Base-by-base conservation (phyloP, 2,329 filamentous ascomycete genomes). In the Xylariaceae sp. region DNA sequence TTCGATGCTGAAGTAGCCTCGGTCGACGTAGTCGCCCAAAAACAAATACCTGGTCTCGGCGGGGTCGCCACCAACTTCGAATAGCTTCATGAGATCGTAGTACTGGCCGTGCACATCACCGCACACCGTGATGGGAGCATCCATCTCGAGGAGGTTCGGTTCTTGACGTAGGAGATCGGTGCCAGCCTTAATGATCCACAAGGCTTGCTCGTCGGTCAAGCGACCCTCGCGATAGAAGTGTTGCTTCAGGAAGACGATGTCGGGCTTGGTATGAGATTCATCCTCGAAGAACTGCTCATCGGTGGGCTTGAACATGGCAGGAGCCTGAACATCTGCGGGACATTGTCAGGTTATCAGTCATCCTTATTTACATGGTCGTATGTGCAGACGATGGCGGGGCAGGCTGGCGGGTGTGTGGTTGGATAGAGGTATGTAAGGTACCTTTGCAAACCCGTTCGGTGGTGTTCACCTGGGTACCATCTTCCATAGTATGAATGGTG, bases 81-180 rank as follows among this genome's bases (percentile, higher is more conserved):
- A 99, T 29, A 99, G 84, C 82, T 99, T 99, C 95, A 99, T 99
- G 73, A 99, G 79, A 76, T 99, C 95, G 76, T 96, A 99, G 80
- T 98, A 99, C 79, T 99, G 95, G 66, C 95, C 95, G 76, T 99
- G 95, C 52, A 99, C 93, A 72, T 99, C 95, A 73, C 95, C 95
- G 71, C 95, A 99, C 47, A 99, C 95, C 8, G 95, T 99, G 73
- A 99, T 99, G 60, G 95, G 95, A 36, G 95, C 95, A 76, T 99
- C 95, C 95, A 99, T 99, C 82, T 99, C 95, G 66, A 99, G 83
- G 64, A 99, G 82, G 76, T 98, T 99, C 64, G 95, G 94, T 79
- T 99, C 95, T 61, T 88, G 83, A 71, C 89, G 89, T 69, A 99
- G 82, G 47, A 99, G 79, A 75, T 97, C 90, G 53, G 92, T 92